Evolutionary conservation across 768 basidiomycete genomes (phyloP), one percentile per base, ranked within the genome.

Genomic region (Russula earlei): DNA sequence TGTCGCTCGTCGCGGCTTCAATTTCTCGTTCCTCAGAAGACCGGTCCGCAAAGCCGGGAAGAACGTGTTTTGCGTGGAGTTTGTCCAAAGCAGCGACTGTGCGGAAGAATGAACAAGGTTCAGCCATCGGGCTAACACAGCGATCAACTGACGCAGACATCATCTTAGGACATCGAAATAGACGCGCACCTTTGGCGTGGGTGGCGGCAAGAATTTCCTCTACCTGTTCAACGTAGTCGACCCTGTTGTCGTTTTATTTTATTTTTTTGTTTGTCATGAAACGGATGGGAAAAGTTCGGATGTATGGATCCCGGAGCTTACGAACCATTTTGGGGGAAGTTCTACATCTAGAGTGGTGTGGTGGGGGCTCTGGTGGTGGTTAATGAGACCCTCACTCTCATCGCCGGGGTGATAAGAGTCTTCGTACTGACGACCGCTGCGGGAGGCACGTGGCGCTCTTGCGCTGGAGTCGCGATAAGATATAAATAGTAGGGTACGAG

Each of bases 1-100:
- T 90, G 64, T 89, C 85, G 37, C 78, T 81, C 4, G 94, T 94
- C 47, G 87, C 75, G 20, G 77, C 69, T 67, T 96, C 89, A 58
- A 99, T 99, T 68, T 98, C 94, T 58, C 83, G 79, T 72, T 98
- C 95, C 72, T 99, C 95, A 4, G 84, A 83, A 2, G 87, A 76
- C 50, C 96, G 87, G 79, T 99, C 96, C 67, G 91, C 81, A 69
- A 99, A 99, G 0, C 94, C 95, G 62, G 96, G 96, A 6, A 99
- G 80, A 55, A 86, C 87, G 69, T 96, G 94, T 68, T 90, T 96
- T 62, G 95, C 90, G 63, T 99, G 95, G 5, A 99, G 82, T 69
- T 89, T 96, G 70, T 98, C 96, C 38, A 99, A 83, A 7, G 80
- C 72, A n/a, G 76, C 70, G 66, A 98, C 96, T 98, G 69, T 62